Evolutionary conservation across 2,329 filamentous ascomycete genomes (phyloP).

Genomic region (Diaporthe citri): DNA sequence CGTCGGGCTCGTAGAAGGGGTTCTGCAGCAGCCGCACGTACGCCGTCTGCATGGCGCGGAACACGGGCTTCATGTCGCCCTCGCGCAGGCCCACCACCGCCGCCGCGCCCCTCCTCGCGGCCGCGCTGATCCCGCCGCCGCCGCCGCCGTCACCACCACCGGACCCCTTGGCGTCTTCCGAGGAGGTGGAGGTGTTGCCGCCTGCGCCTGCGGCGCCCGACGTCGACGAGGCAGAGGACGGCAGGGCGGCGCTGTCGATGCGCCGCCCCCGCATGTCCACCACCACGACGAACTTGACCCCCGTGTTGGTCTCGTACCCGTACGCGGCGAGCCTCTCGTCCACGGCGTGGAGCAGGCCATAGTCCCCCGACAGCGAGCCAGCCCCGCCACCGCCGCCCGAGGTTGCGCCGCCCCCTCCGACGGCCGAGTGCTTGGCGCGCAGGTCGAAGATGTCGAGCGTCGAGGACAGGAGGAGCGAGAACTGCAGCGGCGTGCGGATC

Average conservation of each 20-base stretch:
- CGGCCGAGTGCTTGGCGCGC: slow-evolving; percentile 71
- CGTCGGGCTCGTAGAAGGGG: slow-evolving; percentile 93
- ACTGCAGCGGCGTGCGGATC: slow-evolving; percentile 83
- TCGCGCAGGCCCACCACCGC: slow-evolving; percentile 79
- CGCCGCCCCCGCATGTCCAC: slow-evolving; percentile 88
- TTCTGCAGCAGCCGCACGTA: slow-evolving; percentile 92
- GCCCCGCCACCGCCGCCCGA: slow-evolving; percentile 59
- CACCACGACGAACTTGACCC: slow-evolving; percentile 88
- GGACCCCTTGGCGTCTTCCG: slow-evolving; percentile 68
- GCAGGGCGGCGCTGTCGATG: slow-evolving; percentile 50
- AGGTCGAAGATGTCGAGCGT: slow-evolving; percentile 95
- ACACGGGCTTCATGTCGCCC: slow-evolving; percentile 90
- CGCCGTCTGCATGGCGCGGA: slow-evolving; percentile 91
- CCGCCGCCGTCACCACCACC: slow-evolving; percentile 7
- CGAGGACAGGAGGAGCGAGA: slow-evolving; percentile 89
- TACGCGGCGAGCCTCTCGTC: slow-evolving; percentile 95
- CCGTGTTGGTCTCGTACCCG: slow-evolving; percentile 96
- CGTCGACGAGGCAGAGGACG: slow-evolving; percentile 14
- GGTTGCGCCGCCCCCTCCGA: background rate
- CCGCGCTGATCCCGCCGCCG: slow-evolving; percentile 46
- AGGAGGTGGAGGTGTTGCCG: background rate
- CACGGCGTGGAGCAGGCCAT: slow-evolving; percentile 90
- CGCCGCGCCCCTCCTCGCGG: slow-evolving; percentile 47
- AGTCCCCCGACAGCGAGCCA: slow-evolving; percentile 78
- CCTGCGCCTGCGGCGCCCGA: slow-evolving; percentile 19